Base-by-base conservation (phyloP, 1,284 basidiomycete genomes). In the Tilletia caries region DNA sequence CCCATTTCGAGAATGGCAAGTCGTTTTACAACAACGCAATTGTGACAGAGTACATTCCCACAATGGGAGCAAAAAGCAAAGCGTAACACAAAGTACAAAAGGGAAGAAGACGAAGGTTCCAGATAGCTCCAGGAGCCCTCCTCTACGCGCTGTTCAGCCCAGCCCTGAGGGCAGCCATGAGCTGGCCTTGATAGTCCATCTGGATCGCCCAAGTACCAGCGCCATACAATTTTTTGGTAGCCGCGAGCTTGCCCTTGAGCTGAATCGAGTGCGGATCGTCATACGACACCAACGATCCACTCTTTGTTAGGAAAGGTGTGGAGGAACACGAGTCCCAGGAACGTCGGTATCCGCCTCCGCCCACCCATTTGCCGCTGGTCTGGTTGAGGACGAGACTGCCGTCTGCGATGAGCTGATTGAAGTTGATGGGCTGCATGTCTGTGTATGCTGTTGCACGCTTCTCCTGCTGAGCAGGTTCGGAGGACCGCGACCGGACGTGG, bases 301-400 rank as follows among this genome's bases (percentile, higher is more conserved):
- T 50, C 48, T 25, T 20, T 13, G 20, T 50, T 18, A 50, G 20
- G 48, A 50, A 50, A 18, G 48, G 48, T 18, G 48, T 50, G 48
- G 48, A 50, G 13, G 48, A 50, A 25, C 48, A 50, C 48, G 48
- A 50, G 20, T 50, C 48, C 48, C 48, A 50, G 20, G 48, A 50
- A 25, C 48, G 48, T 8, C 48, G 12, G 48, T 50, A 50, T 20
- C 48, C 48, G 48, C 23, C 23, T 8, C 48, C 48, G 48, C 48
- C 48, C 12, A 50, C 20, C 48, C 48, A 50, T 25, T 50, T 50
- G 18, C 23, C 20, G 13, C 13, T n/a, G 6, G 48, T 50, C 48
- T 13, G 8, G 48, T 50, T 50, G 48, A 50, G 20, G 48, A 50
- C 23, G 48, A 50, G 48, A 18, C 20, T 50, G 48, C 48, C 48